Evolutionary conservation across 1,284 basidiomycete species (phyloP), one percentile per base, ranked within the genome.

Genomic region (Moesziomyces antarcticus): DNA sequence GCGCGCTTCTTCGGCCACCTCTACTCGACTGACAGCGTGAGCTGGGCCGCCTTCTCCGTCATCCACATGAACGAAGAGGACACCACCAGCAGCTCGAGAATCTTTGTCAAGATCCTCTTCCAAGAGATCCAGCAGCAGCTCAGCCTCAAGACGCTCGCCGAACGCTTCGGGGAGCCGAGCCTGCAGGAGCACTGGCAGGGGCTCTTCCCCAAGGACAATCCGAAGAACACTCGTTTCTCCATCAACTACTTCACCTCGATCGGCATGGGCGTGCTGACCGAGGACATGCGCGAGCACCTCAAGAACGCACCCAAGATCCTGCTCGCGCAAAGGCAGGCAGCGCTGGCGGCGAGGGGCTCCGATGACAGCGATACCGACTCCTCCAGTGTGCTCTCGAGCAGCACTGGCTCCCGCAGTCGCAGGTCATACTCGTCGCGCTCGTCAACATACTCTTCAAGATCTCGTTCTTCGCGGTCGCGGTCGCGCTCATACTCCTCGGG

Each of bases 11-110:
- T 99, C 79, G 96, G 96, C 0, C 93, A 96, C 81, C 68, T 90
- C 90, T 13, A 80, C 11, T 81, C 79, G 5, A 91, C 89, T 11
- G 96, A 99, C 85, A 89, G 91, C 5, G 89, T 99, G 63, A 92
- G 92, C 13, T 99, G 96, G 96, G 88, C 90, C 9, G 90, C 90
- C 0, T 87, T 99, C 49, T 90, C 91, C 72, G 89, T 90, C 44
- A 88, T 99, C 77, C 93, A 91, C 85, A 91, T 99, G 87, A 99
- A 93, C 80, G 96, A 99, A 85, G 96, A 99, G 60, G 95, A 98
- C 74, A 99, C 96, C 24, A 99, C 96, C 0, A 93, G 92, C 24
- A 94, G 92, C 77, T 92, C 91, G 73, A 93, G 97, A 87, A 99
- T 99, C 84, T 99, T 99, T 84, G 87, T 97, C 85, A 99, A 99